Conservation (phyloP, 169 alveolate genomes). For the Plasmodium malariae region DNA sequence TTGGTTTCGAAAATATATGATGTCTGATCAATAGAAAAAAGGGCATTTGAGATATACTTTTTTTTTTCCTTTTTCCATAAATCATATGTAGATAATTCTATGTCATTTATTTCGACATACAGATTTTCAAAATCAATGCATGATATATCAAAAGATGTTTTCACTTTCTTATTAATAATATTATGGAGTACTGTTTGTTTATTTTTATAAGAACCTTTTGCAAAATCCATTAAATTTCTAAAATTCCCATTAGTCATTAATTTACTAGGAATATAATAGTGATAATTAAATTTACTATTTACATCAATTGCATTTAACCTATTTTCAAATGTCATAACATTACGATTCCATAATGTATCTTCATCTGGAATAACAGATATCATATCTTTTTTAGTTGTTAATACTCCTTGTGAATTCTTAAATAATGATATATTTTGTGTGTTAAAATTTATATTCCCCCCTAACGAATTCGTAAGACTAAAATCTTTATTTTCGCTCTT, state of each 20-base stretch:
- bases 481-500: constrained; percentile 66
- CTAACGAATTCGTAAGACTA: constrained; percentile 26
- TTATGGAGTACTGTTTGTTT: constrained; percentile 14
- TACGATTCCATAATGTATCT: constrained; percentile 72
- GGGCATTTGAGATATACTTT: constrained; percentile 61
- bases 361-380: constrained; percentile 71
- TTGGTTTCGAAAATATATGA: constrained; percentile 71
- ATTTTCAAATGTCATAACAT: constrained; percentile 56
- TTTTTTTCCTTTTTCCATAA: constrained; percentile 76
- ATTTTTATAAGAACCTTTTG: constrained; percentile 21
- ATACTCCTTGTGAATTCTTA: constrained; percentile 2
- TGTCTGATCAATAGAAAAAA: constrained; percentile 67
- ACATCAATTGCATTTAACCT: constrained; percentile 64
- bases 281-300: constrained; percentile 53
- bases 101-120: constrained; percentile 52
- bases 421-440: constrained; percentile 9
- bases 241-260: constrained; percentile 56
- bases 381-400: constrained; percentile 18
- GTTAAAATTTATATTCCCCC: constrained; percentile 12
- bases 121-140: constrained; percentile 64
- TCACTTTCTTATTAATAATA: constrained; percentile 15
- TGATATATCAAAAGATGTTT: constrained; percentile 41
- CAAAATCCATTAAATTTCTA: constrained; percentile 42
- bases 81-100: constrained; percentile 68
- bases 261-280: constrained; percentile 73